Evolutionary conservation across 2,329 filamentous ascomycete genomes (phyloP).

Genomic region (Talaromyces sp.): DNA sequence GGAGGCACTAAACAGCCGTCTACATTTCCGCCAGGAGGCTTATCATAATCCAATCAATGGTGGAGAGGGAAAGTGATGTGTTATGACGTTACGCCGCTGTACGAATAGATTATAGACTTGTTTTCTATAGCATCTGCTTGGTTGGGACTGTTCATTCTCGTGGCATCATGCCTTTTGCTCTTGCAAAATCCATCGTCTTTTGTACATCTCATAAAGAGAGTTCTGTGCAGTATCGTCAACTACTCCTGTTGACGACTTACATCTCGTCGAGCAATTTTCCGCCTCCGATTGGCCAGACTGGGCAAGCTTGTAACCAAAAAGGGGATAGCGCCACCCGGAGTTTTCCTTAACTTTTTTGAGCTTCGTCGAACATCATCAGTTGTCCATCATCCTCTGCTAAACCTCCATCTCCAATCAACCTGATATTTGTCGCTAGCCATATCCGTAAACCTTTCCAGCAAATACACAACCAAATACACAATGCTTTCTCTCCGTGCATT

Average conservation of each 20-base stretch:
- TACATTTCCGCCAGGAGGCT: conserved; percentile 70
- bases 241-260: conserved; percentile 15
- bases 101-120: conserved; percentile 13
- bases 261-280: conserved; percentile 19
- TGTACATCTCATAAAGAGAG: not conserved
- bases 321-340: conserved; percentile 25
- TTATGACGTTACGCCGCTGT: conserved; percentile 17
- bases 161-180: not conserved
- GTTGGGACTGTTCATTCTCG: too few species aligned
- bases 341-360: conserved; percentile 22
- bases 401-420: not conserved
- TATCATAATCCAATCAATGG: conserved; percentile 35
- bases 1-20: conserved; percentile 64
- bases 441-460: not conserved
- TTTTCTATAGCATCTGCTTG: not conserved
- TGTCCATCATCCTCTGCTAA: conserved; percentile 3
- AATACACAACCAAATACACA: conserved; percentile 27
- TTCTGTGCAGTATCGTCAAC: not conserved
- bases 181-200: not conserved
- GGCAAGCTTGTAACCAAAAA: conserved; percentile 1
- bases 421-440: not conserved
- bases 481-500: conserved; percentile 70
- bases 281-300: conserved; percentile 8
- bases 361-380: conserved; percentile 17
- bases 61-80: not conserved